Percentiles rank a stretch among this genome's conserved stretches.
These are phyloP conservation scores for Ustilago cynodontis DNA, from an alignment of 1,284 basidiomycete genomes.

Conservation along the genomic window DNA sequence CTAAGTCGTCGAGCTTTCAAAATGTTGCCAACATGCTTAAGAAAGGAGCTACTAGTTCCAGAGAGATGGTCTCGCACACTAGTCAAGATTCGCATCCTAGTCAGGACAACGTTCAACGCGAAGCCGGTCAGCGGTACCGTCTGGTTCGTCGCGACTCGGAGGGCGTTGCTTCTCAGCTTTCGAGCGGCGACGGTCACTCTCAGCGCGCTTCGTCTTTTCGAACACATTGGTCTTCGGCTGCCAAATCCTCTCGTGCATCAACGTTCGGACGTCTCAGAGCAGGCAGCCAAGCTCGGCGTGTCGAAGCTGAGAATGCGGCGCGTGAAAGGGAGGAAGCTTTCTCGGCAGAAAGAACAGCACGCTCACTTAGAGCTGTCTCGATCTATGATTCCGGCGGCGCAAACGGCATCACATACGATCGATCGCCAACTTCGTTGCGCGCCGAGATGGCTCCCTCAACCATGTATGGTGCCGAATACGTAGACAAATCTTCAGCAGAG, in stretches of 20 bases:
- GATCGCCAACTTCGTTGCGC: slow-evolving; percentile 21
- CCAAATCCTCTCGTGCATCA: slow-evolving; percentile 32
- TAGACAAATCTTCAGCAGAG: slow-evolving; percentile 46
- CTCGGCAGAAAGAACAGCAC: slow-evolving; percentile 37
- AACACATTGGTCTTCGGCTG: slow-evolving; percentile 33
- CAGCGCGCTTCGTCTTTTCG: slow-evolving; percentile 32
- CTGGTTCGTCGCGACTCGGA: slow-evolving; percentile 28
- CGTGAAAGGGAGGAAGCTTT: slow-evolving; percentile 40
- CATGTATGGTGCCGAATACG: slow-evolving; percentile 55
- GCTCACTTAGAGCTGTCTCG: slow-evolving; percentile 41
- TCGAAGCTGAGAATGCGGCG: slow-evolving; percentile 22
- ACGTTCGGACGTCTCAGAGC: slow-evolving; percentile 37
- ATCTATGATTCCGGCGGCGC: slow-evolving; percentile 24
- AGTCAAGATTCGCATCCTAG: slow-evolving; percentile 31
- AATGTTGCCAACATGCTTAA: slow-evolving; percentile 17
- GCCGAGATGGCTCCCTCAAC: slow-evolving; percentile 29
- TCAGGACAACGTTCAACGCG: neutral
- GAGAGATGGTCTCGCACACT: slow-evolving; percentile 7
- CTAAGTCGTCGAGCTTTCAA: slow-evolving; percentile 28
- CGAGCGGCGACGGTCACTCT: slow-evolving; percentile 42
- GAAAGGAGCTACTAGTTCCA: neutral
- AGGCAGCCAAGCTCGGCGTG: slow-evolving; percentile 29
- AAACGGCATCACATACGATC: neutral
- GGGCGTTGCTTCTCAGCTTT: slow-evolving; percentile 35
- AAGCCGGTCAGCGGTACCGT: neutral